Conservation (phyloP, 176 grass and related monocot genomes). For the Chrysopogon serrulatus region DNA sequence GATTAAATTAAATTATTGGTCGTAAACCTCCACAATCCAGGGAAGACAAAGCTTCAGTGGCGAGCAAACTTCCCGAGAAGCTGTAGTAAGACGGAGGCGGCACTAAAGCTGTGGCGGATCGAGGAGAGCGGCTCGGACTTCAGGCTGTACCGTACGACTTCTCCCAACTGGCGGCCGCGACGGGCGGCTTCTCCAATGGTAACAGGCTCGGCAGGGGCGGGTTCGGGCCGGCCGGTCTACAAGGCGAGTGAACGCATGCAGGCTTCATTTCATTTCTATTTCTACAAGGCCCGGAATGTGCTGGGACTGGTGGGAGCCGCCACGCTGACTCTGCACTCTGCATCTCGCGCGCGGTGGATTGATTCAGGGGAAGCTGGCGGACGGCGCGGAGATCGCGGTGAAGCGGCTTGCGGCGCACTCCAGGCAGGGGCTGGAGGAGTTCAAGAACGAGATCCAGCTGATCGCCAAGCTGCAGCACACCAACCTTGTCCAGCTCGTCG, state of each 20-base stretch:
- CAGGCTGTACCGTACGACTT: slow-evolving; percentile 35
- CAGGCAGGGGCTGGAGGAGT: too few species aligned
- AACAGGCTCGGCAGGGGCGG: slow-evolving; percentile 56
- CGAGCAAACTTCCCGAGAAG: too few species aligned
- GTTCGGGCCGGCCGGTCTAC: slow-evolving; percentile 56
- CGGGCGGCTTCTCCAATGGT: slow-evolving; percentile 32
- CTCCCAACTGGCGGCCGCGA: slow-evolving; percentile 21
- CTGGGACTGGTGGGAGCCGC: slow-evolving; percentile 55
- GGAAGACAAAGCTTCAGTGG: too few species aligned
- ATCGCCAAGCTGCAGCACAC: too few species aligned
- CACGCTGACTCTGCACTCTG: too few species aligned
- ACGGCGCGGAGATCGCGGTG: too few species aligned
- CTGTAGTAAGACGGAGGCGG: slow-evolving; percentile 16
- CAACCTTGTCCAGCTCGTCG: slow-evolving; percentile 55
- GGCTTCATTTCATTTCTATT: neutral
- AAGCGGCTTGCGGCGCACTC: too few species aligned
- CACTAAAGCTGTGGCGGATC: slow-evolving; percentile 18
- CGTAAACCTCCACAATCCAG: too few species aligned
- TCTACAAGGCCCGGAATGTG: too few species aligned
- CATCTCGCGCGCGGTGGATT: too few species aligned
- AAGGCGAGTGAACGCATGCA: neutral
- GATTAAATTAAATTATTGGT: too few species aligned
- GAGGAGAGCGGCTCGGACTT: slow-evolving; percentile 43
- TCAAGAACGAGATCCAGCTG: too few species aligned
- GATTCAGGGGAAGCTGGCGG: slow-evolving; percentile 69